These are phyloP conservation scores for Chlorophyllum brunneum DNA, from an alignment of 768 basidiomycete species.

Conservation along the genomic window DNA sequence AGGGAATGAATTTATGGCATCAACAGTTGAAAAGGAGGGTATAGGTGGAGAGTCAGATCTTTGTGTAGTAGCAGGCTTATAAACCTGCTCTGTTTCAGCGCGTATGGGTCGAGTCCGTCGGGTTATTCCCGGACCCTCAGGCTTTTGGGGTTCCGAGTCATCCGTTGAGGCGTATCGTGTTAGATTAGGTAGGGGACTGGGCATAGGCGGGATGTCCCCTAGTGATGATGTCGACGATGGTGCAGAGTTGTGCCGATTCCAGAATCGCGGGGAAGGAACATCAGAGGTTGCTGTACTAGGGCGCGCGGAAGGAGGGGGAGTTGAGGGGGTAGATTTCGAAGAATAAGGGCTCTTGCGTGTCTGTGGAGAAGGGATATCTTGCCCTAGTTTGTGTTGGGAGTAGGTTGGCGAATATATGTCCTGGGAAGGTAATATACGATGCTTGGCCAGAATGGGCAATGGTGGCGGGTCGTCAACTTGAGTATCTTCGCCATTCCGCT, in stretches of 20 bases:
- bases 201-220: conserved; percentile 38
- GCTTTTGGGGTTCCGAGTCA: conserved; percentile 2
- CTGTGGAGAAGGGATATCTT: neutral
- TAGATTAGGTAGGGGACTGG: conserved; percentile 18
- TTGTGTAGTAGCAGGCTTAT: neutral
- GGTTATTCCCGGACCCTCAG: neutral
- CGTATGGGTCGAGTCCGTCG: neutral
- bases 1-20: conserved; percentile 43
- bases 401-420: conserved; percentile 5
- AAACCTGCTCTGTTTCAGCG: conserved; percentile 11
- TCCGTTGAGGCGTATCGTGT: conserved; percentile 1
- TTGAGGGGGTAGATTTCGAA: neutral
- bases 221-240: conserved; percentile 58
- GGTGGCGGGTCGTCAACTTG: conserved; percentile 6
- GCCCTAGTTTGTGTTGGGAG: neutral
- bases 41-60: conserved; percentile 37
- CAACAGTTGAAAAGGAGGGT: conserved; percentile 46
- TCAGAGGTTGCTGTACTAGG: conserved; percentile 54
- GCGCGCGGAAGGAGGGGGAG: conserved; percentile 19
- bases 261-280: conserved; percentile 51
- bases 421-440: neutral
- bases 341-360: neutral
- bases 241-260: conserved; percentile 36
- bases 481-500: neutral
- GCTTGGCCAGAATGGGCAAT: conserved; percentile 5